Base-by-base conservation (phyloP, 106 monocot species). In the Agapanthus africanus region DNA sequence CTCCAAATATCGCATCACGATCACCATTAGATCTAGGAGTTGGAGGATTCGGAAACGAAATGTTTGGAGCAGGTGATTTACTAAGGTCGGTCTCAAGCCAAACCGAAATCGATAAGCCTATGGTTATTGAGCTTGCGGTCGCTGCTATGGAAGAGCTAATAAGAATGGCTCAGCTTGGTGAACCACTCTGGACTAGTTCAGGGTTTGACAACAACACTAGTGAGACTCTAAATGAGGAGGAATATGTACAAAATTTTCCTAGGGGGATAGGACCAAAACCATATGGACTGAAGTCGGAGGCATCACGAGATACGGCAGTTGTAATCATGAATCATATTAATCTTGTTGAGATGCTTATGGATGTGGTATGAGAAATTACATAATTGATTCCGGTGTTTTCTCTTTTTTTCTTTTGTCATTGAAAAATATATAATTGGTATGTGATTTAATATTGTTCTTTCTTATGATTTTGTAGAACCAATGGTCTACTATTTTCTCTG, bases 111-210 rank as follows among this genome's bases (percentile, higher is more conserved):
- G 92, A 97, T 30, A 91, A 90, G 66, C 87, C 92, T 0, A 66
- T 84, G 79, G 71, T 97, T 6, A 76, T 92, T 22, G 92, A 92
- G 73, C 87, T 97, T 0, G 97, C 91, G 4, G 97, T 97, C 1
- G 78, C 88, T 0, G 91, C 97, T 31, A 97, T 97, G 91, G 97
- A 97, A 52, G 97, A 97, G 78, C 83, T 97, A 25, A 63, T 91
- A 4, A 68, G 97, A 34, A 89, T 92, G 89, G 84, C 97, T 4
- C 84, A 90, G 75, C 78, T 89, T 3, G 82, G 80, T 0, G 92
- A 92, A 59, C 91, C 97, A 3, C 59, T 97, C 14, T 97, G 97
- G 97, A 68, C 56, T 8, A 54, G 68, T 0, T 30, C 62, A 0
- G 70, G 74, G 14, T 59, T 74, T 0, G 88, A 78, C 21, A 66